phyloP scores from a whole-genome alignment of 306 rosid species.

The Vigna trinervia region DNA sequence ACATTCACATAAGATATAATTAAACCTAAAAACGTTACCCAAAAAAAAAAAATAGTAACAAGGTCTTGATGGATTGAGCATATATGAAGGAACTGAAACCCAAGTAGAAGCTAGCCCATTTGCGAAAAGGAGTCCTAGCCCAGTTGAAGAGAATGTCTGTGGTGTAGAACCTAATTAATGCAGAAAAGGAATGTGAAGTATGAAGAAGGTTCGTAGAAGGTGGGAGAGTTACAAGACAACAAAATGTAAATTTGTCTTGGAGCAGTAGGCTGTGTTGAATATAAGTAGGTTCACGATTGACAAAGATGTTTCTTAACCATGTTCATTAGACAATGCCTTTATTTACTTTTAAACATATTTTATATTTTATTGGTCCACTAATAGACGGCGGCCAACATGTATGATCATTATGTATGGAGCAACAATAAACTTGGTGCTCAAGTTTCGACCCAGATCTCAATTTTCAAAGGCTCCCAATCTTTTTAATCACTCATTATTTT shows the following conservation, averaged over 20 bases:
- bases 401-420: background rate
- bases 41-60: too few species aligned
- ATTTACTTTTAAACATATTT: background rate
- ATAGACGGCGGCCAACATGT: constrained; percentile 41
- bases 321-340: constrained; percentile 29
- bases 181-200: background rate
- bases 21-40: too few species aligned
- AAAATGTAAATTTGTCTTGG: constrained; percentile 60
- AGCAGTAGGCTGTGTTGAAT: constrained; percentile 4
- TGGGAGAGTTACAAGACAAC: constrained; percentile 4
- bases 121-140: background rate
- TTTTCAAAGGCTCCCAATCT: background rate
- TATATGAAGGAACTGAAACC: too few species aligned
- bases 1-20: too few species aligned
- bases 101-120: too few species aligned
- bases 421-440: constrained; percentile 41
- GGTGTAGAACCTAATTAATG: background rate
- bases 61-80: too few species aligned
- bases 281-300: constrained; percentile 28
- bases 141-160: background rate
- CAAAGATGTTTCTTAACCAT: constrained; percentile 44
- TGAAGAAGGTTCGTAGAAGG: constrained; percentile 60
- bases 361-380: constrained; percentile 4
- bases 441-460: constrained; percentile 3
- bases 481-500: background rate